Base-by-base conservation (phyloP, 2,329 filamentous ascomycete genomes). In the Fusarium multiceps region DNA sequence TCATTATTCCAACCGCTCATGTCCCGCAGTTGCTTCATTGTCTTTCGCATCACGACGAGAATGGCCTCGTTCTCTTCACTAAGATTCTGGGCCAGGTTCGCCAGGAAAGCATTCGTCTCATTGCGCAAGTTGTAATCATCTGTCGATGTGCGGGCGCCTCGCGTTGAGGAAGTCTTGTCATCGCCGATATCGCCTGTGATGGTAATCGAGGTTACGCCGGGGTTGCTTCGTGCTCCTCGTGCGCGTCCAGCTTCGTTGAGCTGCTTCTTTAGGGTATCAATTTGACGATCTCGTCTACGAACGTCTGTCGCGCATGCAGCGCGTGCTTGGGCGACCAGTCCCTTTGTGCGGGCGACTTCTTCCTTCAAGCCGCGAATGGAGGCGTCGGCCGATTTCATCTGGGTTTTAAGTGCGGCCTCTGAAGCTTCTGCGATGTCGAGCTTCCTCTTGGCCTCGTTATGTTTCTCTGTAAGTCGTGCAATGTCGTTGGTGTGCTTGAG, bases 61-160 rank as follows among this genome's bases (percentile, higher is more conserved):
- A 98, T 81, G 7, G 88, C 87, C 76, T 98, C 94, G 75, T 99
- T 99, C 79, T 99, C 96, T 71, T 97, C 93, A 75, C 93, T 96
- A 61, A 98, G 82, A 41, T 89, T 89, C 77, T 92, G 92, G 30
- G 93, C 94, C 62, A 97, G 82, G 75, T 92, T 90, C 0, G 94
- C 96, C 60, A 99, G 83, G 76, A 98, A 98, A 51, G 94, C 90
- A 49, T 95, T 97, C 7, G 95, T 97, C 81, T 98, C 96, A 77
- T 91, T 89, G 74, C 90, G 90, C 65, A 98, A 82, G 72, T 89
- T 92, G 79, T 95, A 88, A 82, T 88, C 77, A 80, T 86, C 75
- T 5, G 78, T 75, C 3, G 75, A 74, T 9, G 68, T 66, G 43
- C 50, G 72, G 6, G 43, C 70, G 10, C 59, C 70, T 25, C 61